Base-by-base conservation (phyloP, 768 basidiomycete species). In the Tylopilus vinaceipallidus region DNA sequence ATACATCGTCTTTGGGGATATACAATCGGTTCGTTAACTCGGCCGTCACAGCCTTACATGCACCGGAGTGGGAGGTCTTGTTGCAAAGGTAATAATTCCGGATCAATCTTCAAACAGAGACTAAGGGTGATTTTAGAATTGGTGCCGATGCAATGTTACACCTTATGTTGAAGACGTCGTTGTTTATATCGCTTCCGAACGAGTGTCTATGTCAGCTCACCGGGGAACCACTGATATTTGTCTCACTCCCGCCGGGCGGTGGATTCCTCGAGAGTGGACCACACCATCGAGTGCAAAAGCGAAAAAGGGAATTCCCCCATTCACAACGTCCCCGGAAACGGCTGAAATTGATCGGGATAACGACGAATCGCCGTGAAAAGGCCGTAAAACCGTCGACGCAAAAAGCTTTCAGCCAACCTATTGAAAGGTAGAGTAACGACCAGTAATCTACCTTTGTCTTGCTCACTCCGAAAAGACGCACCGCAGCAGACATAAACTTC, bases 121-220 rank as follows among this genome's bases (percentile, higher is more conserved):
- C n/a, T 48, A 33, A 59, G 0, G 16, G 34, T 38, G 16, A 12
- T 35, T 17, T 37, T 55, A 95, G 94, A 55, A 78, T 91, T 8
- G 93, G 94, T 0, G 81, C 82, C 34, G 82, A 82, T 56, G 78
- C 80, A 1, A 85, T 95, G 77, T 64, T 88, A 27, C 84, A 93
- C 63, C 73, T 98, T 10, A 77, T 98, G 16, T 75, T 83, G 3
- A 78, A 85, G 47, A 84, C 85, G 0, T 86, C 82, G 10, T 53
- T 95, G 16, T 98, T 93, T 63, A 61, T 87, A 14, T 73, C 86
- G 2, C 68, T 97, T 19, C 87, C 88, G 0, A 95, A 97, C 60
- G 83, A 81, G 17, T 95, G 91, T 61, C 77, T 86, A 32, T 88
- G 88, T 53, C 95, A 98, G 66, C 64, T 97, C 49, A 81, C 85